These are phyloP conservation scores for Xylaria longipes DNA, from an alignment of 495 filamentous ascomycete genomes.

Conservation along the genomic window DNA sequence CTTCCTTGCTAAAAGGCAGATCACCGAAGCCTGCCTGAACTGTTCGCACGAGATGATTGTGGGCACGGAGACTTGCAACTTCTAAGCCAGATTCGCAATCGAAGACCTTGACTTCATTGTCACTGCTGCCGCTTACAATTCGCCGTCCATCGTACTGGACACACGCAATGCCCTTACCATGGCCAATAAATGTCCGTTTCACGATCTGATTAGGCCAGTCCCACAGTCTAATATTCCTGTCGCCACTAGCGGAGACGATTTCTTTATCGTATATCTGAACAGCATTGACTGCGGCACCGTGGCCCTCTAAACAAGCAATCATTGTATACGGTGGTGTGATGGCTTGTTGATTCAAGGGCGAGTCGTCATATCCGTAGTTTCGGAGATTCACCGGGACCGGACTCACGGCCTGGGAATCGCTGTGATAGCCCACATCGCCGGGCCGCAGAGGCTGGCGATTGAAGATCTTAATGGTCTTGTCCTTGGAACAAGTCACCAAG, in stretches of 20 bases:
- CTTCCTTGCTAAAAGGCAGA: constrained; percentile 76
- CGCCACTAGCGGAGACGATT: constrained; percentile 92
- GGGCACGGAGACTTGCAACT: constrained; percentile 82
- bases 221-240: constrained; percentile 92
- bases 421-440: constrained; percentile 72
- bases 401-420: constrained; percentile 49
- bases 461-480: constrained; percentile 95
- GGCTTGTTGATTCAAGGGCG: constrained; percentile 51
- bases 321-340: constrained; percentile 71
- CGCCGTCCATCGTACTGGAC: constrained; percentile 97
- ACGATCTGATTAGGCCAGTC: constrained; percentile 81
- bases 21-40: constrained; percentile 94
- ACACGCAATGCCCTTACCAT: constrained; percentile 95
- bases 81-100: constrained; percentile 83
- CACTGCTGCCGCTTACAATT: constrained; percentile 94
- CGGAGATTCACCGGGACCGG: constrained; percentile 57
- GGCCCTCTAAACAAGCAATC: constrained; percentile 78
- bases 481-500: constrained; percentile 95
- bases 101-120: constrained; percentile 93
- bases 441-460: constrained; percentile 74
- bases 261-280: constrained; percentile 87
- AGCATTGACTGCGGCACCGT: constrained; percentile 92
- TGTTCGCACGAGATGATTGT: constrained; percentile 85
- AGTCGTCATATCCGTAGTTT: constrained; percentile 55
- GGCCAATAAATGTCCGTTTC: constrained; percentile 78